Percentiles rank a stretch among this genome's conserved stretches.
Evolutionary conservation across 2,329 filamentous ascomycete genomes (phyloP).

Genomic region (Apiospora koreana): DNA sequence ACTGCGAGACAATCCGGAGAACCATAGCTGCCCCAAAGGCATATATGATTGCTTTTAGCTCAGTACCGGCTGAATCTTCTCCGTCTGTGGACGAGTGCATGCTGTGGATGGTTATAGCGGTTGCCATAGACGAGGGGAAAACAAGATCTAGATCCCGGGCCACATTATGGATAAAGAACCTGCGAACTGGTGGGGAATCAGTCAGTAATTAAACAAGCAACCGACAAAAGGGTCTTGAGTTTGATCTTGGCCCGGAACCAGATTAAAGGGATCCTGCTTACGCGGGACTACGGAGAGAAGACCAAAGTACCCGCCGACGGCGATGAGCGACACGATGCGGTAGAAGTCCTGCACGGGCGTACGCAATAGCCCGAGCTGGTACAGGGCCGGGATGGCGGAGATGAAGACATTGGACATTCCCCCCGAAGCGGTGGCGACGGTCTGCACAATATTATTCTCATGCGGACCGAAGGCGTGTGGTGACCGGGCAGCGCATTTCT

Average conservation of each 20-base stretch:
- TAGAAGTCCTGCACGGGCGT: neutral
- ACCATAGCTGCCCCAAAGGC: conserved; percentile 49
- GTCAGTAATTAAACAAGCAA: conserved; percentile 52
- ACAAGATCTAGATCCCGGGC: conserved; percentile 58
- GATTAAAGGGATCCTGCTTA: neutral
- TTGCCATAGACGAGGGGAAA: conserved; percentile 60
- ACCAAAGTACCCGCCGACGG: neutral
- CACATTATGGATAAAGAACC: conserved; percentile 60
- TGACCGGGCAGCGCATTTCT: too few relatives aligned
- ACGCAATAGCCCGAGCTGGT: conserved; percentile 42
- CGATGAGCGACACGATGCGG: too few relatives aligned
- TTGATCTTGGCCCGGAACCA: conserved; percentile 45
- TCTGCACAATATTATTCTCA: conserved; percentile 52
- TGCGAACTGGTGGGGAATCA: conserved; percentile 54
- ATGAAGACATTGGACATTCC: conserved; percentile 48
- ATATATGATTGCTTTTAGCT: conserved; percentile 54
- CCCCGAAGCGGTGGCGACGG: conserved; percentile 47
- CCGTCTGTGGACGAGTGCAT: conserved; percentile 58
- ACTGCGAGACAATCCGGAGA: conserved; percentile 56
- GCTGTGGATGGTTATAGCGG: conserved; percentile 58
- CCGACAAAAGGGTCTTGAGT: conserved; percentile 52
- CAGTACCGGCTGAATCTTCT: conserved; percentile 47
- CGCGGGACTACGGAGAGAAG: neutral
- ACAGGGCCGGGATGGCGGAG: conserved; percentile 47
- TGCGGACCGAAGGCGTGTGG: too few relatives aligned